phyloP scores from a whole-genome alignment of 2,329 filamentous ascomycete genomes.

The Pleomassaria siparia region DNA sequence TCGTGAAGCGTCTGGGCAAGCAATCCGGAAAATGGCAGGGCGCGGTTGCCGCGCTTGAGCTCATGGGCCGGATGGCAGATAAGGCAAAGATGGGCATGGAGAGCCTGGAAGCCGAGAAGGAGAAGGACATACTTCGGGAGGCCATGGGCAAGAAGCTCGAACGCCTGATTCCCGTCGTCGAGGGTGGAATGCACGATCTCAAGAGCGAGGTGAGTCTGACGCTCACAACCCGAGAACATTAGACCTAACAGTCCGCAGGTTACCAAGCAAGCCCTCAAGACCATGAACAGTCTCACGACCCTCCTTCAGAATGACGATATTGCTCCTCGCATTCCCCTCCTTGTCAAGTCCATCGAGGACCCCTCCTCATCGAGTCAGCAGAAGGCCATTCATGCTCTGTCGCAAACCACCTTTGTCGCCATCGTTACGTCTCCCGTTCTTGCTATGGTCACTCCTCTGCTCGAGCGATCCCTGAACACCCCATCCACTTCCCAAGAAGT shows the following conservation, averaged over 20 bases:
- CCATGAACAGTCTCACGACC: slow-evolving; percentile 87
- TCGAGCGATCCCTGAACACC: slow-evolving; percentile 91
- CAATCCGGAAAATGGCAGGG: slow-evolving; percentile 96
- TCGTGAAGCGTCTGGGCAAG: slow-evolving; percentile 76
- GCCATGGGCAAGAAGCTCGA: slow-evolving; percentile 88
- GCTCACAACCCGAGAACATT: slow-evolving; percentile 44
- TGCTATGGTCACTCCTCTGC: slow-evolving; percentile 87
- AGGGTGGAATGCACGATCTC: slow-evolving; percentile 93
- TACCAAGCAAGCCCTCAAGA: slow-evolving; percentile 82
- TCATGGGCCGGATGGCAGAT: slow-evolving; percentile 91
- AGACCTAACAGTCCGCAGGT: slow-evolving; percentile 43
- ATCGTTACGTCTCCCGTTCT: slow-evolving; percentile 94
- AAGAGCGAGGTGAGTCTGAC: slow-evolving; percentile 65
- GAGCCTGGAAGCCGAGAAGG: slow-evolving; percentile 78
- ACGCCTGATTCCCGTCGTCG: slow-evolving; percentile 84
- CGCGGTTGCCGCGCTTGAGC: slow-evolving; percentile 78
- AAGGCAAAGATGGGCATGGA: slow-evolving; percentile 87
- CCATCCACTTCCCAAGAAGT: slow-evolving; percentile 92
- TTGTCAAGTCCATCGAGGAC: slow-evolving; percentile 94
- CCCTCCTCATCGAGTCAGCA: slow-evolving; percentile 85
- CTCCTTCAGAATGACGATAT: slow-evolving; percentile 97
- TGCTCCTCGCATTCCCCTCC: slow-evolving; percentile 82
- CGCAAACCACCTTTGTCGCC: slow-evolving; percentile 97
- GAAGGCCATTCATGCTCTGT: slow-evolving; percentile 95
- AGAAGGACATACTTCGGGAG: slow-evolving; percentile 88